phyloP scores from a whole-genome alignment of 164 flowering plant genomes.

The Macadamia integrifolia region DNA sequence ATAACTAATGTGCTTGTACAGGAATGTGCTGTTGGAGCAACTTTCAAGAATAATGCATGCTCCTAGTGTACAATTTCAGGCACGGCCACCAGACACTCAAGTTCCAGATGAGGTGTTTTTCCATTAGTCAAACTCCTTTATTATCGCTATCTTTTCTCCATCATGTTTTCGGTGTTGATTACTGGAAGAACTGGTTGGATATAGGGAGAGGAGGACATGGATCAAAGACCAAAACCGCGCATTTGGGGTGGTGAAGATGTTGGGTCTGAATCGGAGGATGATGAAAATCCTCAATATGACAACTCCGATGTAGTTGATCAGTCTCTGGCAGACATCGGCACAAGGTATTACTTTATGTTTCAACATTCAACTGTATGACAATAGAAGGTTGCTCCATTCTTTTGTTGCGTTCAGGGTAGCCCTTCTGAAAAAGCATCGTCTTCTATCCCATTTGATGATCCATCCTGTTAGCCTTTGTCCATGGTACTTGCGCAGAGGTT shows the following conservation, averaged over 20 bases:
- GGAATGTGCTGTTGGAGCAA: constrained; percentile 71
- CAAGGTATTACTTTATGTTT: constrained; percentile 20
- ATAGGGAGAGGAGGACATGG: constrained; percentile 71
- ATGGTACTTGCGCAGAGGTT: background rate
- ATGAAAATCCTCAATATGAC: constrained; percentile 27
- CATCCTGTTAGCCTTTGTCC: background rate
- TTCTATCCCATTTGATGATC: background rate
- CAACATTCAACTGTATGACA: background rate
- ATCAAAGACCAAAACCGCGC: constrained; percentile 52
- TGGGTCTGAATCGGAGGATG: constrained; percentile 64
- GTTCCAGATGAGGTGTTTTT: constrained; percentile 63
- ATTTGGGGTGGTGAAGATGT: constrained; percentile 71
- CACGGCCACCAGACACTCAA: constrained; percentile 49
- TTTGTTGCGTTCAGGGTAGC: too few species aligned
- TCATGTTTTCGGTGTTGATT: background rate
- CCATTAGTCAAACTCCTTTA: background rate
- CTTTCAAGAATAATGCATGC: constrained; percentile 65
- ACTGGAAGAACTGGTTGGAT: constrained; percentile 9
- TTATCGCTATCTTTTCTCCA: background rate
- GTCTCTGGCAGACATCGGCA: constrained; percentile 13
- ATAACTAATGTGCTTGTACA: constrained; percentile 14
- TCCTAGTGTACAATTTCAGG: constrained; percentile 83
- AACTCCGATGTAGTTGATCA: constrained; percentile 13
- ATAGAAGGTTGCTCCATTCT: background rate
- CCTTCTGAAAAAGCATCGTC: background rate